A percentile compares a stretch with the other conserved stretches of the same genome.
phyloP scores from a whole-genome alignment of 2,329 filamentous ascomycete species.

The Calonectria henricotiae region DNA sequence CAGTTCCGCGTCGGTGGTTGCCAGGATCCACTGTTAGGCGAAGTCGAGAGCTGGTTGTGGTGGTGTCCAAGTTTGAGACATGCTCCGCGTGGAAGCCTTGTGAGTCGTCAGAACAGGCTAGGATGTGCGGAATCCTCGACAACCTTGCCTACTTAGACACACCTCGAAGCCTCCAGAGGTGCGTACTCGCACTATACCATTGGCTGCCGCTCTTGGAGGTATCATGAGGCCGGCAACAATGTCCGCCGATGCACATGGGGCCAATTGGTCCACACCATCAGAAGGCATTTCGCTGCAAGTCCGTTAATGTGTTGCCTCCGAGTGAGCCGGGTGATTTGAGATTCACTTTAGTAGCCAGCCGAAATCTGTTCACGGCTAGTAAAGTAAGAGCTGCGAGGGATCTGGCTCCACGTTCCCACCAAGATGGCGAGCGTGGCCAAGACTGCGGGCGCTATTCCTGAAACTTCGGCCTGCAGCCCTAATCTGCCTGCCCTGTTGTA shows the following conservation, averaged over 20 bases:
- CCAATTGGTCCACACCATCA: slow-evolving; percentile 36
- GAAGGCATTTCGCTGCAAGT: slow-evolving; percentile 34
- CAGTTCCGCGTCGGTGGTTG: slow-evolving; percentile 26
- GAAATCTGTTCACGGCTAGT: slow-evolving; percentile 23
- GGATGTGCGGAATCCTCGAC: slow-evolving; percentile 23
- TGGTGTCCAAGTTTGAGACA: slow-evolving; percentile 29
- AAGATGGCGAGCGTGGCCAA: slow-evolving; percentile 19
- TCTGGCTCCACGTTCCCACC: slow-evolving; percentile 19
- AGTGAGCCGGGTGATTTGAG: slow-evolving; percentile 38
- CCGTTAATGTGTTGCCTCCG: slow-evolving; percentile 30
- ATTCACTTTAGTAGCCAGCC: slow-evolving; percentile 20
- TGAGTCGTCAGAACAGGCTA: slow-evolving; percentile 24
- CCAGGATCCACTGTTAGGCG: slow-evolving; percentile 30
- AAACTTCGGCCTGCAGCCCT: slow-evolving; percentile 63
- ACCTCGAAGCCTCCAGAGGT: slow-evolving; percentile 27
- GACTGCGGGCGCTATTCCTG: slow-evolving; percentile 54
- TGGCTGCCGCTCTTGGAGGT: slow-evolving; percentile 44
- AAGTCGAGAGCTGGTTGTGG: slow-evolving; percentile 14
- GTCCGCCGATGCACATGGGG: slow-evolving; percentile 41
- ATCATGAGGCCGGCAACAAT: slow-evolving; percentile 44
- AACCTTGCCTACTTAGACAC: slow-evolving; percentile 27
- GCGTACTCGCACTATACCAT: slow-evolving; percentile 37
- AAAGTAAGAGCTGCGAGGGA: slow-evolving; percentile 12
- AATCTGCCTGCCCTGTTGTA: slow-evolving; percentile 25
- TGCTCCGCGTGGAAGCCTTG: slow-evolving; percentile 22